Conservation (phyloP, 257 asterid species). For the Solanum paucissectum region DNA sequence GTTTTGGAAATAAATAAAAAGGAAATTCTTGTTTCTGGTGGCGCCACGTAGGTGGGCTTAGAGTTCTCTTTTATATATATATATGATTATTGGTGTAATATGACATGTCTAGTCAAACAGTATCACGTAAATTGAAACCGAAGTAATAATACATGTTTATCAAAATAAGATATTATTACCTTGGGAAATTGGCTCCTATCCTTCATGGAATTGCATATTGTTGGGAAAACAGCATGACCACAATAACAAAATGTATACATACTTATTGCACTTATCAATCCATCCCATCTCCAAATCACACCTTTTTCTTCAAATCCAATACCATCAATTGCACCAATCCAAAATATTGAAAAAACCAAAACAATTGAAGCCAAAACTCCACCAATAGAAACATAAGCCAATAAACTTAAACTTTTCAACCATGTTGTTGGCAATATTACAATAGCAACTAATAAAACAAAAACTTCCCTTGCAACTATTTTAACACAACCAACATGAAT, state of each 20-base stretch:
- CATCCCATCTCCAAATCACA: constrained; percentile 19
- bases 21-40: no score
- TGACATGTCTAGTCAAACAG: no score
- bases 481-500: constrained; percentile 8
- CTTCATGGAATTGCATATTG: constrained; percentile 36
- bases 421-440: constrained; percentile 48
- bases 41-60: no score
- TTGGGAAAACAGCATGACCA: constrained; percentile 51
- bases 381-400: constrained; percentile 39
- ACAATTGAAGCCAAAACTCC: constrained; percentile 38
- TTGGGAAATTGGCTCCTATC: constrained; percentile 20
- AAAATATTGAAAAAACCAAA: constrained; percentile 16
- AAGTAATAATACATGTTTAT: no score
- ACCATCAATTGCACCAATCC: constrained; percentile 45
- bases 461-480: constrained; percentile 27
- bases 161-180: background rate
- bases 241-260: constrained; percentile 42
- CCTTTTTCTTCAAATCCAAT: constrained; percentile 37
- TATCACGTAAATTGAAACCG: background rate
- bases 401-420: constrained; percentile 28
- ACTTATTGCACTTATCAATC: constrained; percentile 35
- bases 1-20: no score
- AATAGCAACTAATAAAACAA: constrained; percentile 23
- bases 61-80: no score
- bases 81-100: background rate